A percentile compares a stretch with the other conserved stretches of the same genome.
These are phyloP conservation scores for Solanum habrochaites DNA, from an alignment of 257 asterid species.

Conservation along the genomic window DNA sequence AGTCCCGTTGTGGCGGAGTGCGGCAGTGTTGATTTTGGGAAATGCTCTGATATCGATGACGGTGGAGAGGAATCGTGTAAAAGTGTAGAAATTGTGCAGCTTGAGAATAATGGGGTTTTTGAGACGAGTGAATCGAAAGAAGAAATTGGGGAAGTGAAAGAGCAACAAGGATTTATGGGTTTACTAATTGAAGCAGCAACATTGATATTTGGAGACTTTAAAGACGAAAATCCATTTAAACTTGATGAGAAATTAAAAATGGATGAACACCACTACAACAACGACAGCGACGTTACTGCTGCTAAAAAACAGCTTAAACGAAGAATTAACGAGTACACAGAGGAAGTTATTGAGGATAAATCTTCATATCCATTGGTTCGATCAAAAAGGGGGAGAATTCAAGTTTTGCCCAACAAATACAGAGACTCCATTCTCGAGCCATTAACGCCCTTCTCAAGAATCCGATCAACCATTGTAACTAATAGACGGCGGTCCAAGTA, in stretches of 20 bases:
- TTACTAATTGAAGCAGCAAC: background rate
- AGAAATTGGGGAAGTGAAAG: background rate
- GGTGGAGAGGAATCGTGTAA: background rate
- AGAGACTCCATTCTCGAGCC: slow-evolving; percentile 6
- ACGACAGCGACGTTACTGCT: background rate
- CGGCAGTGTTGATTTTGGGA: background rate
- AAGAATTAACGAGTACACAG: background rate
- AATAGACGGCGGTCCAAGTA: slow-evolving; percentile 4
- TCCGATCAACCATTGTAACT: background rate
- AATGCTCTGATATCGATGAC: background rate
- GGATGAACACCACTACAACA: background rate
- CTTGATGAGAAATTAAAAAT: background rate
- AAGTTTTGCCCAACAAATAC: slow-evolving; percentile 6
- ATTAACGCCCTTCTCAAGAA: background rate
- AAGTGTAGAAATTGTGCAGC: background rate
- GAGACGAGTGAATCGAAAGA: background rate
- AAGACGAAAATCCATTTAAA: background rate
- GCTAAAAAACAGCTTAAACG: background rate
- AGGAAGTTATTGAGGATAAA: background rate
- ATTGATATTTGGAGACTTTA: background rate
- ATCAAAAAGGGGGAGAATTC: slow-evolving; percentile 6
- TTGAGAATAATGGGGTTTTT: background rate
- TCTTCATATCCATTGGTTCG: background rate
- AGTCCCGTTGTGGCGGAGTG: background rate
- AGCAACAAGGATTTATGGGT: background rate